Percentiles rank a stretch among this genome's conserved stretches.
Conservation (phyloP, 1,139 yeast species). For the Candida sp. region DNA sequence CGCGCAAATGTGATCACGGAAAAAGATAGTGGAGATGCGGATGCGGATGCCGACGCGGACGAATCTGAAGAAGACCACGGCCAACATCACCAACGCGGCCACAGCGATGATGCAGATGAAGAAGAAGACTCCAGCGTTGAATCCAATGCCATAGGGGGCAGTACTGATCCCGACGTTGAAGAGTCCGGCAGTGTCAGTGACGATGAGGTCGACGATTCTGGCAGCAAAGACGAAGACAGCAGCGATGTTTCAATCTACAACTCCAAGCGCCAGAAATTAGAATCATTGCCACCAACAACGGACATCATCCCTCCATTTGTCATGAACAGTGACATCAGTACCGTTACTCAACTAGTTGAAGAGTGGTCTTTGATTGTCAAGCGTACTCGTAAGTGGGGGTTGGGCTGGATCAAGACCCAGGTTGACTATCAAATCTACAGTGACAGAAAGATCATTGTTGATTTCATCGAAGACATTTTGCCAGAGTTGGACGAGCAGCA, state of each 20-base stretch:
- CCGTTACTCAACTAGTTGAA: constrained; percentile 18
- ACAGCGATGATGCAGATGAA: neutral
- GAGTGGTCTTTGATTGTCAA: constrained; percentile 16
- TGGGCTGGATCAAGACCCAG: constrained; percentile 17
- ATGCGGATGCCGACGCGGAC: too few relatives aligned
- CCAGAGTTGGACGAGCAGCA: constrained; percentile 8
- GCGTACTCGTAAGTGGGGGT: constrained; percentile 13
- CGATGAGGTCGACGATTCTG: constrained; percentile 10
- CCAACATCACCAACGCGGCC: too few relatives aligned
- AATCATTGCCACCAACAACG: constrained; percentile 10
- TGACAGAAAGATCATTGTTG: constrained; percentile 13
- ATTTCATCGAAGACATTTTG: constrained; percentile 15
- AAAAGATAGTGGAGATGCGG: too few relatives aligned
- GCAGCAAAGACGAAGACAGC: neutral
- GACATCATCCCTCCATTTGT: constrained; percentile 14
- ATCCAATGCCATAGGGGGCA: constrained; percentile 8
- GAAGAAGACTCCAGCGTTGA: neutral
- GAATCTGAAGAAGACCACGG: too few relatives aligned
- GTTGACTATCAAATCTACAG: constrained; percentile 13
- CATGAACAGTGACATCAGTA: constrained; percentile 14
- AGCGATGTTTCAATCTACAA: neutral
- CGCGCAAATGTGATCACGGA: too few relatives aligned
- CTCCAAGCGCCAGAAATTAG: constrained; percentile 12
- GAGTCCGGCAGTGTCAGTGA: constrained; percentile 9
- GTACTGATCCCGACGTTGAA: neutral